Percentiles rank a stretch among this genome's conserved stretches.
Conservation (phyloP, 2,329 filamentous ascomycete genomes). For the Penicillium palitans region DNA sequence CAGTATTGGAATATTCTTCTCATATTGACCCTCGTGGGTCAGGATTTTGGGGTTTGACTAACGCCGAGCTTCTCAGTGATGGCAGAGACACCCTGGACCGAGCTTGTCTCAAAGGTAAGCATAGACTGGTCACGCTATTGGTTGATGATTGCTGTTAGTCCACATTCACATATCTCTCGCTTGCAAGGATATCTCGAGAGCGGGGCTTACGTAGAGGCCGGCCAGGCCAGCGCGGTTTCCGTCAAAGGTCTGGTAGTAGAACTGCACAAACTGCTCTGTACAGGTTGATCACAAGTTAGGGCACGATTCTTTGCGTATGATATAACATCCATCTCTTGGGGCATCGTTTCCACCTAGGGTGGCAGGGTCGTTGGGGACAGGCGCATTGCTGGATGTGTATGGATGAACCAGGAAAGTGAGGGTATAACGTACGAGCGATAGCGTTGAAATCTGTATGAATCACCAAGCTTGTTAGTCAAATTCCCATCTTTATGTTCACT, state of each 20-base stretch:
- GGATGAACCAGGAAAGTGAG: background rate
- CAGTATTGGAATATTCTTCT: background rate
- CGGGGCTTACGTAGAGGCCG: constrained; percentile 73
- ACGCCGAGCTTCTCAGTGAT: constrained; percentile 85
- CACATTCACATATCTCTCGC: background rate
- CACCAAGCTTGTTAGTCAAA: constrained; percentile 15
- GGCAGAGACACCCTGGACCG: constrained; percentile 60
- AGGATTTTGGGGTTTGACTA: constrained; percentile 35
- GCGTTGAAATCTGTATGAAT: constrained; percentile 36
- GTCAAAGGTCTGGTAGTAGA: constrained; percentile 92
- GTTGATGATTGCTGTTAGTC: constrained; percentile 13
- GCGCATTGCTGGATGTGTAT: constrained; percentile 6
- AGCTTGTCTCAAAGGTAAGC: constrained; percentile 83
- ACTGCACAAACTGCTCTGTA: constrained; percentile 80
- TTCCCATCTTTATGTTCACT: background rate
- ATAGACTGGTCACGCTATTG: constrained; percentile 76
- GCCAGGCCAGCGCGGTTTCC: constrained; percentile 63
- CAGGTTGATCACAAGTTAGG: constrained; percentile 24
- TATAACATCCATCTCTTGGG: background rate
- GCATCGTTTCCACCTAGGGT: background rate
- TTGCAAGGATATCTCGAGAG: background rate
- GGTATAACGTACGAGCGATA: constrained; percentile 42
- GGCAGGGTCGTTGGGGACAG: constrained; percentile 11
- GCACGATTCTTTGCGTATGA: background rate
- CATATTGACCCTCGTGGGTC: too few relatives aligned